Conservation (phyloP, 2,329 filamentous ascomycete genomes). For the Calonectria hongkongensis region DNA sequence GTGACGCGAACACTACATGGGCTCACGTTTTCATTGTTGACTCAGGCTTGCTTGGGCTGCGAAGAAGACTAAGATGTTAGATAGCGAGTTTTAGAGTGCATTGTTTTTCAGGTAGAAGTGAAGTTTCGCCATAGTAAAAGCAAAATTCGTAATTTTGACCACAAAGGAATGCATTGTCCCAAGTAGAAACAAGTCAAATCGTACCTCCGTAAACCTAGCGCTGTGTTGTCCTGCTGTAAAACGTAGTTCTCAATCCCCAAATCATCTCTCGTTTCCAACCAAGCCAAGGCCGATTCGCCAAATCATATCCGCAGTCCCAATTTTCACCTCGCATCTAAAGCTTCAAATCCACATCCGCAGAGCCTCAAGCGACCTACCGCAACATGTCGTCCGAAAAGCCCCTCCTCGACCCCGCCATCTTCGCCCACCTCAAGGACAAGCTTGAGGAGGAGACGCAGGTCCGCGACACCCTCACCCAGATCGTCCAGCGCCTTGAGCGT, state of each 20-base stretch:
- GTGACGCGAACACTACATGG: slow-evolving; percentile 61
- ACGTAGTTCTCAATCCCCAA: background rate
- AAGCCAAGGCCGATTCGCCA: background rate
- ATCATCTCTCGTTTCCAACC: background rate
- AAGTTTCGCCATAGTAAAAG: too few species aligned
- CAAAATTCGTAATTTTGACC: too few species aligned
- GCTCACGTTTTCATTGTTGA: slow-evolving; percentile 62
- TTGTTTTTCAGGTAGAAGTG: background rate
- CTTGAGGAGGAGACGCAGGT: slow-evolving; percentile 91
- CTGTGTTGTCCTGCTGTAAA: background rate
- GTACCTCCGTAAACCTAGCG: background rate
- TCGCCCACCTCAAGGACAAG: slow-evolving; percentile 89
- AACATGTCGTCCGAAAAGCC: slow-evolving; percentile 58
- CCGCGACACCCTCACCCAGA: slow-evolving; percentile 87
- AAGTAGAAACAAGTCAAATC: background rate
- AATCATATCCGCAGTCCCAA: slow-evolving; percentile 19
- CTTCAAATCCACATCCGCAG: slow-evolving; percentile 36
- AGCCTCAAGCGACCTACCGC: slow-evolving; percentile 38
- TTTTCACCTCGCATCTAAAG: slow-evolving; percentile 37
- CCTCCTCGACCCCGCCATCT: slow-evolving; percentile 85
- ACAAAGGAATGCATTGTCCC: too few species aligned
- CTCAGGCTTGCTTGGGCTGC: slow-evolving; percentile 61
- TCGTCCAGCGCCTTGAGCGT: slow-evolving; percentile 88
- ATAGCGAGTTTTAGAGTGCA: background rate
- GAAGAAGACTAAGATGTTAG: slow-evolving; percentile 64